phyloP scores from a whole-genome alignment of 2,329 filamentous ascomycete species.

The Helicocarpus griseus region DNA sequence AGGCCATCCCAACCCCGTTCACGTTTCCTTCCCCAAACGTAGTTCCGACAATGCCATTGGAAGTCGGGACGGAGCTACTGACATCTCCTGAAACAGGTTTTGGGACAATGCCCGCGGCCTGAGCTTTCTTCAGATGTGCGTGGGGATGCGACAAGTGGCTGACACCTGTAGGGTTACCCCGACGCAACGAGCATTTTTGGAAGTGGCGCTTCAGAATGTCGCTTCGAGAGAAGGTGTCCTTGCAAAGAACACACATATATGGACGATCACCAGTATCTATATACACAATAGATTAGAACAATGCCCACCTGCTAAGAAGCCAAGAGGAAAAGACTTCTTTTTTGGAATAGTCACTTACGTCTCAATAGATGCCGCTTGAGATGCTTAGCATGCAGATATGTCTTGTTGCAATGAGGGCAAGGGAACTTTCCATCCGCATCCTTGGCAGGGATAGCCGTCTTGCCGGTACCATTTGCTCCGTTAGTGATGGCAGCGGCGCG shows the following conservation, averaged over 20 bases:
- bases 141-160: slow-evolving; percentile 91
- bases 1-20: slow-evolving; percentile 33
- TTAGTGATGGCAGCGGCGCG: slow-evolving; percentile 64
- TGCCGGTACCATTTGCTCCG: slow-evolving; percentile 53
- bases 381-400: slow-evolving; percentile 94
- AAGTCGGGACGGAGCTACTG: slow-evolving; percentile 34
- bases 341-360: slow-evolving; percentile 58
- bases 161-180: slow-evolving; percentile 89
- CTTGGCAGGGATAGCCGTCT: slow-evolving; percentile 78
- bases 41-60: slow-evolving; percentile 34
- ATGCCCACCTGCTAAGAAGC: too few species aligned
- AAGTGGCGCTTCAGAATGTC: slow-evolving; percentile 98
- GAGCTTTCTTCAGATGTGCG: slow-evolving; percentile 71
- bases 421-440: slow-evolving; percentile 97
- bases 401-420: slow-evolving; percentile 96
- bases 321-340: not conserved
- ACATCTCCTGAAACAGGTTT: slow-evolving; percentile 37
- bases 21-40: slow-evolving; percentile 34
- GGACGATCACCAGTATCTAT: slow-evolving; percentile 93
- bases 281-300: slow-evolving; percentile 19
- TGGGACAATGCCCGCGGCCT: slow-evolving; percentile 33
- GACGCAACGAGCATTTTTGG: slow-evolving; percentile 94
- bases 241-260: slow-evolving; percentile 96
- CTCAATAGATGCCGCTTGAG: slow-evolving; percentile 89
- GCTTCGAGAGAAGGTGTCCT: slow-evolving; percentile 94